Conservation (phyloP, 192 early-diverging fungal species). For the Coemansia sp. region DNA sequence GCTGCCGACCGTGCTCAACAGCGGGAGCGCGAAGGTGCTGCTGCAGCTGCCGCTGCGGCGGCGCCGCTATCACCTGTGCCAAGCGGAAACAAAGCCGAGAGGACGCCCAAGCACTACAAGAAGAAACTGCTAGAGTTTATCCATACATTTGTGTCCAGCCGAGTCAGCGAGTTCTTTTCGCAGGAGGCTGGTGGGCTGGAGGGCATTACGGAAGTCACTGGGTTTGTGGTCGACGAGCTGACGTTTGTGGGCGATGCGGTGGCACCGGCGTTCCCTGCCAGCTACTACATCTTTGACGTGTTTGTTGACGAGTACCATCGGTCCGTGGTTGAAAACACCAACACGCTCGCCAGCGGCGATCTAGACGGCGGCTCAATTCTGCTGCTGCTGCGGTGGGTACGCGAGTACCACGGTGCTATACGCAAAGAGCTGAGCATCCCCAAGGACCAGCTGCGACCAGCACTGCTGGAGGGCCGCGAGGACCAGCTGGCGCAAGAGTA, state of each 20-base stretch:
- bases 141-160: slow-evolving; percentile 29
- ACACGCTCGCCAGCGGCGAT: slow-evolving; percentile 65
- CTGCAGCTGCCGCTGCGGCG: slow-evolving; percentile 16
- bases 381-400: slow-evolving; percentile 79
- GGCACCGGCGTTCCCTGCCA: slow-evolving; percentile 80
- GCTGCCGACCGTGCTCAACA: slow-evolving; percentile 62
- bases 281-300: slow-evolving; percentile 93
- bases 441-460: slow-evolving; percentile 82
- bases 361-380: slow-evolving; percentile 90
- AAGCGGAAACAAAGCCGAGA: slow-evolving; percentile 6
- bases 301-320: slow-evolving; percentile 96
- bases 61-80: slow-evolving; percentile 5
- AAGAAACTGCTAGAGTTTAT: slow-evolving; percentile 47
- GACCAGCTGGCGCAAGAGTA: slow-evolving; percentile 86
- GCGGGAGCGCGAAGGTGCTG: slow-evolving; percentile 30
- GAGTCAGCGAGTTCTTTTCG: slow-evolving; percentile 58
- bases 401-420: slow-evolving; percentile 91
- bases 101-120: slow-evolving; percentile 41
- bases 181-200: slow-evolving; percentile 48
- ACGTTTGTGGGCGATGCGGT: slow-evolving; percentile 85
- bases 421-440: slow-evolving; percentile 80
- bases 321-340: slow-evolving; percentile 77
- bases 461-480: slow-evolving; percentile 89
- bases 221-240: slow-evolving; percentile 87
- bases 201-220: slow-evolving; percentile 56